Percentiles rank a stretch among this genome's conserved stretches.
phyloP scores from a whole-genome alignment of 176 grass and related monocot species.

The Saccharum spontaneum region DNA sequence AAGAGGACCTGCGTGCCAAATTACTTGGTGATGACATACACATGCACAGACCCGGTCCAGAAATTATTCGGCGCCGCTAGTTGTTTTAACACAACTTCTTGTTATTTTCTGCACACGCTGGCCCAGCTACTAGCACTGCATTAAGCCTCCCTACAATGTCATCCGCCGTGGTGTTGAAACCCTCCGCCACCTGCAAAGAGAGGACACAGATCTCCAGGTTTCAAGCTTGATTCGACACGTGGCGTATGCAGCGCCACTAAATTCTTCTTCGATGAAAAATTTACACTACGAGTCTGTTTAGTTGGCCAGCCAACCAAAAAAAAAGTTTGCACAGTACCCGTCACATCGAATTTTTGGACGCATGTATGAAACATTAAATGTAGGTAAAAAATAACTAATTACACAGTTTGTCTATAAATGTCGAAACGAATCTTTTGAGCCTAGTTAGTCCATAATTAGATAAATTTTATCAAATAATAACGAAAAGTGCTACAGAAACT shows the following conservation, averaged over 20 bases:
- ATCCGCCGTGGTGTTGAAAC: neutral
- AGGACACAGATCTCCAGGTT: neutral
- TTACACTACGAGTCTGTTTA: no score
- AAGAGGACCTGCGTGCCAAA: neutral
- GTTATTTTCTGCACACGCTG: neutral
- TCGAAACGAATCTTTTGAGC: no score
- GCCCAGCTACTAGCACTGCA: neutral
- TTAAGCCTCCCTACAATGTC: constrained; percentile 19
- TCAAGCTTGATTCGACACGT: neutral
- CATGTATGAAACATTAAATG: no score
- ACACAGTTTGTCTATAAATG: no score
- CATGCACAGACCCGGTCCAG: neutral
- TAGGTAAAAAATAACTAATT: no score
- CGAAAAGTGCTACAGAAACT: no score
- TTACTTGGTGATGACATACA: no score
- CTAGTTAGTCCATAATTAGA: no score
- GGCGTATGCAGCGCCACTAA: neutral
- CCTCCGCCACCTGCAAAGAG: neutral
- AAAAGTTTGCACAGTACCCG: no score
- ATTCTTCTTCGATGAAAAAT: neutral
- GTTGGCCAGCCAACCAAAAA: no score
- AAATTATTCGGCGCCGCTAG: neutral
- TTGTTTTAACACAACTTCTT: neutral
- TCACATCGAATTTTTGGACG: no score
- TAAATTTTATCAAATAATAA: no score